Evolutionary conservation across 2,329 filamentous ascomycete species (phyloP).

Genomic region (Cordyceps pruinosa): DNA sequence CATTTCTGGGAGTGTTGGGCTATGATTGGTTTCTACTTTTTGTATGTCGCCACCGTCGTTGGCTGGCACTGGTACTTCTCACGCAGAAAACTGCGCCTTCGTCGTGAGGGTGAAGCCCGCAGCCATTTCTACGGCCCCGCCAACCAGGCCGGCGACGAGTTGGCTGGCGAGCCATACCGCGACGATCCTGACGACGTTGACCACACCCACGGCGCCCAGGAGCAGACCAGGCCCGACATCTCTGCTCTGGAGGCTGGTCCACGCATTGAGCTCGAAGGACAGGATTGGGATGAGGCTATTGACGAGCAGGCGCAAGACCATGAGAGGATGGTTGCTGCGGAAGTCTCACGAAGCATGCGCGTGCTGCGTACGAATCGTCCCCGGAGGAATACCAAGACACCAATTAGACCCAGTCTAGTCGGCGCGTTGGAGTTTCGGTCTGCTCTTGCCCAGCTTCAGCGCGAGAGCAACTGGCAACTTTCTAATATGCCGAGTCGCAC

Average conservation of each 20-base stretch:
- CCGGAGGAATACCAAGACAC: conserved; percentile 67
- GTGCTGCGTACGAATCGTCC: conserved; percentile 61
- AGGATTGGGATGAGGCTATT: conserved; percentile 31
- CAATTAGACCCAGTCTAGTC: conserved; percentile 87
- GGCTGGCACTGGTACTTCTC: conserved; percentile 84
- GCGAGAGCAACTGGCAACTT: conserved; percentile 68
- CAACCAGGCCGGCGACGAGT: conserved; percentile 44
- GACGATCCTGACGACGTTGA: conserved; percentile 42
- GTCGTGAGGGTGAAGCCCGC: conserved; percentile 64
- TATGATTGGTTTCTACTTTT: conserved; percentile 87
- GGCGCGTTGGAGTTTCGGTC: conserved; percentile 92
- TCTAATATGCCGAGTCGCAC: conserved; percentile 62
- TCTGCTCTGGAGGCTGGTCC: conserved; percentile 38
- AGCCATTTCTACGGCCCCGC: conserved; percentile 59
- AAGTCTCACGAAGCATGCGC: conserved; percentile 90
- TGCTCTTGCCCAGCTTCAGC: conserved; percentile 78
- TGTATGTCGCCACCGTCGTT: conserved; percentile 86
- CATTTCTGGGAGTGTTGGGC: conserved; percentile 80
- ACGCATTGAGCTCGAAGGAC: conserved; percentile 40
- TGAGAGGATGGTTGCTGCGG: conserved; percentile 63
- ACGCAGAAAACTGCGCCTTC: conserved; percentile 50
- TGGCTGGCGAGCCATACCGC: conserved; percentile 54
- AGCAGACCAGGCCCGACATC: conserved; percentile 28
- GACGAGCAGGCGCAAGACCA: conserved; percentile 46
- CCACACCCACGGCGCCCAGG: conserved; percentile 16